Base-by-base conservation (phyloP, 495 filamentous ascomycete species). In the Trichoderma reesei region DNA sequence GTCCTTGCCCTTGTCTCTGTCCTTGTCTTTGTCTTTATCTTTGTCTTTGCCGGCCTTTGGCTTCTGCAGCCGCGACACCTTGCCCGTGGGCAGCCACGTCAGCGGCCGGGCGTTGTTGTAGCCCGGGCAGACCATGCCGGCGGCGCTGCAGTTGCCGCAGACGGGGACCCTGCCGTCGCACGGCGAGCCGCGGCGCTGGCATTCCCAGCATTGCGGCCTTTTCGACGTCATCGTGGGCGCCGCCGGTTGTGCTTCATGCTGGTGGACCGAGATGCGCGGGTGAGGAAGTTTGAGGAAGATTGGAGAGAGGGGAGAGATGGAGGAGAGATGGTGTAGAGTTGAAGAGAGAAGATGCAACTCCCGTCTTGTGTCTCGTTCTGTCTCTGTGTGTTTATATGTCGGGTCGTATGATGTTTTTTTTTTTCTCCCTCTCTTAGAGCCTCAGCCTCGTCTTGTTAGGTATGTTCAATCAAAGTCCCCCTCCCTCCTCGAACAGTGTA, bases 181-280 rank as follows among this genome's bases (percentile, higher is more conserved):
- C 1, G 75, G 72, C 3, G 74, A 63, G 10, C 72, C 67, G 11
- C 74, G 72, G 4, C 74, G 71, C 3, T 69, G 73, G 63, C 75
- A 78, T 60, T 76, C 75, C 75, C 75, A 76, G 65, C 75, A 78
- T 31, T 76, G 75, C 51, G 51, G 51, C 51, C 51, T 31, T 31
- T 56, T 56, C 10, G 51, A 56, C 5, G 51, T 56, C 51, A 56
- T 56, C 51, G 9, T 56, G 51, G n/a, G n/a, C n/a, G 51, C 51
- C 51, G 31, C 20, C 51, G 7, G 48, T 5, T 31, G 51, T 8
- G 26, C 2, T 14, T 33, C 51, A 56, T 56, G 26, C 51, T 56
- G 51, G 9, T 20, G 8, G 5, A 18, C n/a, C n/a, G 46, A 10
- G 20, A 18, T 4, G 46, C n/a, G n/a, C 20, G 51, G 51, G 44